A percentile compares a stretch with the other conserved stretches of the same genome.
Evolutionary conservation across 192 early-diverging fungal genomes (phyloP).

Genomic region (Coemansia sp.): DNA sequence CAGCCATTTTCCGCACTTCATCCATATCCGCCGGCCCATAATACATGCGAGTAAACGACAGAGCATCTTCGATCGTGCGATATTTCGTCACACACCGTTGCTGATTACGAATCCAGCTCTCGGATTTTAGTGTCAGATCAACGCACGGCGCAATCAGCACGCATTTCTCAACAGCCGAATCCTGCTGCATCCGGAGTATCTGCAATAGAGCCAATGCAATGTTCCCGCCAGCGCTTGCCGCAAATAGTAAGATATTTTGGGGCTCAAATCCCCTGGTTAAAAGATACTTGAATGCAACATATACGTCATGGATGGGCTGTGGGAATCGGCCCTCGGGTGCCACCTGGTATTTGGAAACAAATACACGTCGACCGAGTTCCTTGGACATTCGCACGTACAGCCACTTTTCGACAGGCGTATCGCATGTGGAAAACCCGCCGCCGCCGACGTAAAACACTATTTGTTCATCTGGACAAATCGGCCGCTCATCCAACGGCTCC

Average conservation of each 20-base stretch:
- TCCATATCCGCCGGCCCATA: slow-evolving; percentile 12
- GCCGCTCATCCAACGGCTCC: background rate
- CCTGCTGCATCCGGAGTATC: slow-evolving; percentile 6
- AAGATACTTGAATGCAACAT: slow-evolving; percentile 17
- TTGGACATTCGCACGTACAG: slow-evolving; percentile 20
- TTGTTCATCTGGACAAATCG: slow-evolving; percentile 5
- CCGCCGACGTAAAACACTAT: slow-evolving; percentile 22
- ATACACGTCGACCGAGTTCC: slow-evolving; percentile 24
- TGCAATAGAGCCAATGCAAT: slow-evolving; percentile 17
- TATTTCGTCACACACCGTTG: slow-evolving; percentile 13
- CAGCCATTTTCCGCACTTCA: background rate
- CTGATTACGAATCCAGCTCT: slow-evolving; percentile 30
- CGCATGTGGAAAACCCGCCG: slow-evolving; percentile 23
- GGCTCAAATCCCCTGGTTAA: slow-evolving; percentile 18
- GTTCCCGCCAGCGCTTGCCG: slow-evolving; percentile 28
- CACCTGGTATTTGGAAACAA: slow-evolving; percentile 26
- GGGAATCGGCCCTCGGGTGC: slow-evolving; percentile 28
- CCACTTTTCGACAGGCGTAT: slow-evolving; percentile 11
- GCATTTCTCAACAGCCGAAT: slow-evolving; percentile 1
- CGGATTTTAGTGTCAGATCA: slow-evolving; percentile 19
- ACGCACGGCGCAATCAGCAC: slow-evolving; percentile 16
- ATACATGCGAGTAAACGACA: slow-evolving; percentile 26
- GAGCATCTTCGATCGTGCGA: background rate
- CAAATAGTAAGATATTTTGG: slow-evolving; percentile 12
- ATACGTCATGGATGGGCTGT: slow-evolving; percentile 28